Conservation (phyloP, 2,329 filamentous ascomycete genomes). For the Hymenoscyphus fraxineus region DNA sequence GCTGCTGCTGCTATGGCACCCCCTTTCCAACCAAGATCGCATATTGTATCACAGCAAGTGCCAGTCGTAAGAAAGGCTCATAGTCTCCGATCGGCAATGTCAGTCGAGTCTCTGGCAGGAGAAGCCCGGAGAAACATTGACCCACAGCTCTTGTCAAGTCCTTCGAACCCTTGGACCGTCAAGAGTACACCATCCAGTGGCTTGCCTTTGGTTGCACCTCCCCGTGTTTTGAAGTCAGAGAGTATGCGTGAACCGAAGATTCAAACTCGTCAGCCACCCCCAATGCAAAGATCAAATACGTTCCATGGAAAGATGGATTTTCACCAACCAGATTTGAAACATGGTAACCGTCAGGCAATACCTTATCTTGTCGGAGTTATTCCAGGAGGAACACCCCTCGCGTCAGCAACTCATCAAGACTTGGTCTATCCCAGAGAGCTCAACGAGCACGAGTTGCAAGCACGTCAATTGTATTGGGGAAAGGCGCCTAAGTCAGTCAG, state of each 20-base stretch:
- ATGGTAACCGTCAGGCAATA: slow-evolving; percentile 10
- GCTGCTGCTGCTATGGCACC: slow-evolving; percentile 35
- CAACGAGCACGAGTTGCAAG: slow-evolving; percentile 55
- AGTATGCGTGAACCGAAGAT: slow-evolving; percentile 17
- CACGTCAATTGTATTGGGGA: slow-evolving; percentile 59
- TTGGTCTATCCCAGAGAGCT: slow-evolving; percentile 55
- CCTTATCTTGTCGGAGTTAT: slow-evolving; percentile 56
- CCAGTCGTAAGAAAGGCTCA: background rate
- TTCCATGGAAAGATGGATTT: slow-evolving; percentile 18
- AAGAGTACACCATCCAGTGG: background rate
- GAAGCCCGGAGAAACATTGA: slow-evolving; percentile 24
- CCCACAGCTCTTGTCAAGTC: slow-evolving; percentile 22
- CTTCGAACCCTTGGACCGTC: slow-evolving; percentile 24
- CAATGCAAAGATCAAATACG: slow-evolving; percentile 20
- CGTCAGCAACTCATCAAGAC: slow-evolving; percentile 43
- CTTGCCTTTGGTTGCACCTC: background rate
- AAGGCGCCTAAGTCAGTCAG: slow-evolving; percentile 49
- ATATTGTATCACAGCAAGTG: slow-evolving; percentile 11
- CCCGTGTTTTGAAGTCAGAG: slow-evolving; percentile 13
- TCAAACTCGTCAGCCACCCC: background rate
- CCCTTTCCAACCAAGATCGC: slow-evolving; percentile 34
- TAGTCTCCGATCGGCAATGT: background rate
- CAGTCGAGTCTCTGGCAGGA: background rate
- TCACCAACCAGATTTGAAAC: background rate
- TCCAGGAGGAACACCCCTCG: slow-evolving; percentile 43